Evolutionary conservation across 1,284 basidiomycete genomes (phyloP).

Genomic region (Leccinum holopus): DNA sequence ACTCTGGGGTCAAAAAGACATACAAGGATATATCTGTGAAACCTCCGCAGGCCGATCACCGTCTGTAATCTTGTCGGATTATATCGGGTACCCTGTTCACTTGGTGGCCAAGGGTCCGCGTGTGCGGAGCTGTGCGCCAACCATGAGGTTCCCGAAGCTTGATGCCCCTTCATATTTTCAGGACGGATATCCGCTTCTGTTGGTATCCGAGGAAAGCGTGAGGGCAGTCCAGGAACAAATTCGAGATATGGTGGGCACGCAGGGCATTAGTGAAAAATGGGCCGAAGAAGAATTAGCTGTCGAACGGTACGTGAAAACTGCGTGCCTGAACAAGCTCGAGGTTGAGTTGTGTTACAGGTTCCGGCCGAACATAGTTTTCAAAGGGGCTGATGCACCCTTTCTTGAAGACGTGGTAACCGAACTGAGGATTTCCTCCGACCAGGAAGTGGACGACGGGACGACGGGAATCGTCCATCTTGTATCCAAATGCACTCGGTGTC

Average conservation of each 20-base stretch:
- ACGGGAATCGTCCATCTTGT: conserved; percentile 54
- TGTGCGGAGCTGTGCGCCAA: conserved; percentile 51
- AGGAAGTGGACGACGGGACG: conserved; percentile 22
- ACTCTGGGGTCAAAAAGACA: conserved; percentile 46
- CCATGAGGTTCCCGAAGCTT: conserved; percentile 54
- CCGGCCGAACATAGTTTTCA: conserved; percentile 69
- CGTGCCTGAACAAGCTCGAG: not conserved
- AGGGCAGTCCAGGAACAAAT: conserved; percentile 46
- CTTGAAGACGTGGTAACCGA: conserved; percentile 51
- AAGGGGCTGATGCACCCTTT: conserved; percentile 51
- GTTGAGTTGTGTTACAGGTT: conserved; percentile 46
- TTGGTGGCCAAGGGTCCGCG: conserved; percentile 66
- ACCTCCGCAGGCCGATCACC: conserved; percentile 38
- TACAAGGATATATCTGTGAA: conserved; percentile 67
- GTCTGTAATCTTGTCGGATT: conserved; percentile 56
- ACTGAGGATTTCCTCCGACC: conserved; percentile 46
- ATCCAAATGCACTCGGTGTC: conserved; percentile 64
- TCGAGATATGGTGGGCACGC: conserved; percentile 48
- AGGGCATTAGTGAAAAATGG: conserved; percentile 62
- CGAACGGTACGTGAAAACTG: conserved; percentile 49
- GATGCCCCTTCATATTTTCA: conserved; percentile 59
- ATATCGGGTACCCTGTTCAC: conserved; percentile 57
- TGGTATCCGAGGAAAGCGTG: conserved; percentile 66
- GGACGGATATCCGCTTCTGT: conserved; percentile 67
- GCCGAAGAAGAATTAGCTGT: conserved; percentile 50